Evolutionary conservation across 176 grass and related monocot species (phyloP).

Genomic region (bread wheat (Triticum aestivum)): IWGSC_CS_RefSeq_v2.1 NC_057794.1:512876173-512876672

Average conservation of each 20-base stretch:
- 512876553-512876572: not conserved
- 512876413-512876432: not conserved
- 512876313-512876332: too few relatives aligned
- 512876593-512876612: not conserved
- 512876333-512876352: too few relatives aligned
- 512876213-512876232: not conserved
- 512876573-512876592: not conserved
- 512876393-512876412: not conserved
- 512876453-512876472: not conserved
- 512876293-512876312: too few relatives aligned
- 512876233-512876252: too few relatives aligned
- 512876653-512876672: not conserved
- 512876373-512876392: not conserved
- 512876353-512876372: too few relatives aligned
- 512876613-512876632: not conserved
- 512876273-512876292: too few relatives aligned
- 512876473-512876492: not conserved
- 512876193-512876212: not conserved
- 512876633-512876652: not conserved
- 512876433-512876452: not conserved
- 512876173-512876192: too few relatives aligned
- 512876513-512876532: not conserved
- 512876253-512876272: too few relatives aligned
- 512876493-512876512: not conserved
- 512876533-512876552: not conserved